Percentiles rank a stretch among this genome's conserved stretches.
phyloP scores from a whole-genome alignment of 108 stramenopile genomes.

The Cyclotella choctawhatcheeana region DNA sequence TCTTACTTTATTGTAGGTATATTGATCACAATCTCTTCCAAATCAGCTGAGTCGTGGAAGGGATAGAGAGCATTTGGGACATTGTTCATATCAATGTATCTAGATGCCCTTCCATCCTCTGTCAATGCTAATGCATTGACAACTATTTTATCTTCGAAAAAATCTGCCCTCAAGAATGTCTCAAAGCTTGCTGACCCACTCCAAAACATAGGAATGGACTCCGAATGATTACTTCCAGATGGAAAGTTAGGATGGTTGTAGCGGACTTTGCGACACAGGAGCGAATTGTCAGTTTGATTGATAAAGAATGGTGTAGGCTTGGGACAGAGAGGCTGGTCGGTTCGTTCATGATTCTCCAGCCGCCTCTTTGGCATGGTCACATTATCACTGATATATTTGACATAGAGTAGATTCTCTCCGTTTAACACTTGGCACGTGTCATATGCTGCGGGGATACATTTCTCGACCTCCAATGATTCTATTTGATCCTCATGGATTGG shows the following conservation, averaged over 20 bases:
- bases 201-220: slow-evolving; percentile 53
- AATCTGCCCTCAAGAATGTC: slow-evolving; percentile 47
- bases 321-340: slow-evolving; percentile 46
- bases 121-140: slow-evolving; percentile 42
- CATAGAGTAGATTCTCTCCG: slow-evolving; percentile 43
- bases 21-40: slow-evolving; percentile 27
- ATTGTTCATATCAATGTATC: slow-evolving; percentile 32
- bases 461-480: slow-evolving; percentile 18
- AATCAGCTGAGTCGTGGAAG: slow-evolving; percentile 32
- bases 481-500: slow-evolving; percentile 43
- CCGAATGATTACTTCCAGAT: slow-evolving; percentile 18
- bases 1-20: too few relatives aligned
- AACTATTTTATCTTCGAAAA: slow-evolving; percentile 38
- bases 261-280: slow-evolving; percentile 35
- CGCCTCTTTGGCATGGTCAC: slow-evolving; percentile 30
- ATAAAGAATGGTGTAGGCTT: slow-evolving; percentile 43
- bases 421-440: slow-evolving; percentile 40
- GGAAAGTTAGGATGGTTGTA: slow-evolving; percentile 46
- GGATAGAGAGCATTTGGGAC: slow-evolving; percentile 48
- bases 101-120: slow-evolving; percentile 32
- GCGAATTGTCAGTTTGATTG: slow-evolving; percentile 51
- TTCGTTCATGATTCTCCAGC: slow-evolving; percentile 35
- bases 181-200: slow-evolving; percentile 52
- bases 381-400: slow-evolving; percentile 21
- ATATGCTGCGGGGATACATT: slow-evolving; percentile 48